Conservation (phyloP, 2,329 filamentous ascomycete species). For the Colletotrichum kahawae region DNA sequence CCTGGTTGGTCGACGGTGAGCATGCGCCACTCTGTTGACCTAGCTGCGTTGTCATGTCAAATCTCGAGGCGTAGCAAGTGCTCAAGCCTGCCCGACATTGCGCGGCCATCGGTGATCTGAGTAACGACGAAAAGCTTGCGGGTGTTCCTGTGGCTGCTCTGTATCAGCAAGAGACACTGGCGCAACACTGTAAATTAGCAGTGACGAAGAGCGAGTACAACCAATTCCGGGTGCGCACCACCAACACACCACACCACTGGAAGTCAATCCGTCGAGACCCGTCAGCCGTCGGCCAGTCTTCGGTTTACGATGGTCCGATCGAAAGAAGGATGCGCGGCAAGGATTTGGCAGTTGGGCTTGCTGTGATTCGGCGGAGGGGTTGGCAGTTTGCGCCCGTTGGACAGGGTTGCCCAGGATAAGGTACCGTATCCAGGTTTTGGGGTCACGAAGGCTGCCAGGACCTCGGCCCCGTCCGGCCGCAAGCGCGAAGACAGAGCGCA, state of each 20-base stretch:
- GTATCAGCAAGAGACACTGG: background rate
- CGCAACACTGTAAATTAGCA: background rate
- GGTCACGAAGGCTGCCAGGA: background rate
- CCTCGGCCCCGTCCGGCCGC: constrained; percentile 5
- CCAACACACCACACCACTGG: background rate
- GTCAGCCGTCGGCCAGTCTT: background rate
- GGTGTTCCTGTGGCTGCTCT: background rate
- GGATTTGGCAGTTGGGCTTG: constrained; percentile 2
- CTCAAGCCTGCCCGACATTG: background rate
- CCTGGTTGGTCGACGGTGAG: constrained; percentile 3
- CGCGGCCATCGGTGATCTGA: background rate
- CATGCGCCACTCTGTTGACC: background rate
- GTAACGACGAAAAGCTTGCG: background rate
- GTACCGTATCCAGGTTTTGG: constrained; percentile 2
- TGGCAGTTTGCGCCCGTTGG: background rate
- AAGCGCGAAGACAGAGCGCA: background rate
- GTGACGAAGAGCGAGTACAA: background rate
- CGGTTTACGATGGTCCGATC: constrained; percentile 10
- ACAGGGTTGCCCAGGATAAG: background rate
- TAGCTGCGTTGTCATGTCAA: background rate
- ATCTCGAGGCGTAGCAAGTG: background rate
- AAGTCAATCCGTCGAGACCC: background rate
- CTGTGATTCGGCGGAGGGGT: constrained; percentile 10
- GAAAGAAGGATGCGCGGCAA: constrained; percentile 16
- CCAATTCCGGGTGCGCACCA: background rate